These are phyloP conservation scores for Leishmania lainsoni DNA, from an alignment of 208 protist species.

Conservation along the genomic window DNA sequence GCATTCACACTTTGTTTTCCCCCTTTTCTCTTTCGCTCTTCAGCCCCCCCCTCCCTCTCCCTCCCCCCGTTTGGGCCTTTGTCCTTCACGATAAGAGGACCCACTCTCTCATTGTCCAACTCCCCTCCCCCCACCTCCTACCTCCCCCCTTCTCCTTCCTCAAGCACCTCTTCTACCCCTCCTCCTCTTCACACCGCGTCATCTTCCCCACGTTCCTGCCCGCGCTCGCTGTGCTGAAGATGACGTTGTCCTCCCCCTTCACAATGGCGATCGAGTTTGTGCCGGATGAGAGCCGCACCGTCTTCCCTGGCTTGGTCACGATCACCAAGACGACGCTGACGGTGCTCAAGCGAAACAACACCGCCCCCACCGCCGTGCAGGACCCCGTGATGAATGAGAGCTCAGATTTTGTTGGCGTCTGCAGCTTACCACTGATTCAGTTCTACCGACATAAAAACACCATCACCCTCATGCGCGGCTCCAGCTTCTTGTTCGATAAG, in stretches of 20 bases:
- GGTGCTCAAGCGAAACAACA: constrained; percentile 40
- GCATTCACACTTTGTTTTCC: background rate
- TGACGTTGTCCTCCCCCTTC: constrained; percentile 17
- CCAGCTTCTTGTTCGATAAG: constrained; percentile 71
- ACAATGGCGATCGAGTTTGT: constrained; percentile 53
- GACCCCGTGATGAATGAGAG: constrained; percentile 34
- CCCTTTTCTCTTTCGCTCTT: background rate
- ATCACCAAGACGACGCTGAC: constrained; percentile 69
- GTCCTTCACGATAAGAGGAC: background rate
- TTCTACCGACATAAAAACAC: constrained; percentile 52
- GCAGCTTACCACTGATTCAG: constrained; percentile 60
- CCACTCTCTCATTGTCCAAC: background rate
- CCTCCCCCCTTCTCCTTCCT: too few relatives aligned
- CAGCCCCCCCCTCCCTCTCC: background rate
- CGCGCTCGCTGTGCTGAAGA: background rate
- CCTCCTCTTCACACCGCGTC: too few relatives aligned
- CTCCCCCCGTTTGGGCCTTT: background rate
- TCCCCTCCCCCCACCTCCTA: background rate
- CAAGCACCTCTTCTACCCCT: too few relatives aligned
- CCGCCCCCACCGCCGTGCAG: constrained; percentile 5
- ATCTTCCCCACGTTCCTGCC: background rate
- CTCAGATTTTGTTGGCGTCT: constrained; percentile 69
- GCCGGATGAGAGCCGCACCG: constrained; percentile 42
- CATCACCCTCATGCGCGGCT: constrained; percentile 53
- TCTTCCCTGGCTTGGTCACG: constrained; percentile 49